Evolutionary conservation across 225 moss, liverwort and hornwort genomes (phyloP).

Genomic region (Pseudisothecium myosuroides): DNA sequence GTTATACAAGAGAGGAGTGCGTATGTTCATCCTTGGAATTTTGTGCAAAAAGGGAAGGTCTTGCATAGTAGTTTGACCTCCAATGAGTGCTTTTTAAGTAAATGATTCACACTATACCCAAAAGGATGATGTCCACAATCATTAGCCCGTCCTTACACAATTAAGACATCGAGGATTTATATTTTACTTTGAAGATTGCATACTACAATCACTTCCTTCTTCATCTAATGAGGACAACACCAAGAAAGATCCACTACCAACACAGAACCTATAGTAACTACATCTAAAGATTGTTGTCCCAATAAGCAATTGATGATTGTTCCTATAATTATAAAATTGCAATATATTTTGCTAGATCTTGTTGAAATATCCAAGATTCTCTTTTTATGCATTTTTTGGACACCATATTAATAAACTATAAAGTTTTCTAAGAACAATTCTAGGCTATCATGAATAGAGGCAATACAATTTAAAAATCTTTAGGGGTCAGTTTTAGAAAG

Average conservation of each 20-base stretch:
- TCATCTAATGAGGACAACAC: neutral
- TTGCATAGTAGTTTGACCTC: no score
- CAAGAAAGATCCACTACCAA: neutral
- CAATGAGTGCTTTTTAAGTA: no score
- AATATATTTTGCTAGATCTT: neutral
- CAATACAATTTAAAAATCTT: neutral
- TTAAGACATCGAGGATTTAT: no score
- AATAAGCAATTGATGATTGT: neutral
- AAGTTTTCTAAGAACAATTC: rapidly evolving
- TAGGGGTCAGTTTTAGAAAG: rapidly evolving
- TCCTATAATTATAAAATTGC: no score
- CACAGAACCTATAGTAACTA: rapidly evolving
- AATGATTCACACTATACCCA: no score
- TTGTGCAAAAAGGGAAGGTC: no score
- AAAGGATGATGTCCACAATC: no score
- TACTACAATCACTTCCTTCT: no score
- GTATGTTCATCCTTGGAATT: no score
- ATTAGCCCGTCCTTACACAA: no score
- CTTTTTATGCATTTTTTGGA: neutral
- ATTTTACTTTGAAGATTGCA: neutral
- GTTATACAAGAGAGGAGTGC: no score
- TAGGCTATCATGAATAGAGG: neutral
- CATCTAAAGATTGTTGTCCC: no score
- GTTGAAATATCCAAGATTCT: neutral
- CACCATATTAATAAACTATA: neutral